These are phyloP conservation scores for Metschnikowia continentalis DNA, from an alignment of 805 yeast genomes.

Conservation along the genomic window DNA sequence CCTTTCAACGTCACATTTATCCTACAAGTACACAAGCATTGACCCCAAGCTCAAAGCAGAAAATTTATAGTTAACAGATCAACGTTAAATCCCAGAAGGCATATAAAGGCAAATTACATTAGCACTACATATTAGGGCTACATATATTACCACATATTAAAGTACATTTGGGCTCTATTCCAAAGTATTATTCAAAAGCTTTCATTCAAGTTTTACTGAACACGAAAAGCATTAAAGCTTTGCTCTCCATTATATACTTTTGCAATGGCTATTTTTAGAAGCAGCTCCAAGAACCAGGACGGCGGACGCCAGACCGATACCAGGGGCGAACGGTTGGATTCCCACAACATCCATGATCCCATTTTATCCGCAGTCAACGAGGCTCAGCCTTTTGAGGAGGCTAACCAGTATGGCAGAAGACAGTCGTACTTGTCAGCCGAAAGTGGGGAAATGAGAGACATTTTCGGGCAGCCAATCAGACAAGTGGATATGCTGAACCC, in stretches of 20 bases:
- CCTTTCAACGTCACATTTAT: too few relatives aligned
- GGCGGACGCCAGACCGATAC: slow-evolving; percentile 20
- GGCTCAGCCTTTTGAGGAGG: slow-evolving; percentile 88
- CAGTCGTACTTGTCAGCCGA: slow-evolving; percentile 45
- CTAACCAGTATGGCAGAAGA: slow-evolving; percentile 42
- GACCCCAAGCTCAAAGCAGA: too few relatives aligned
- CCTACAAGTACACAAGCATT: too few relatives aligned
- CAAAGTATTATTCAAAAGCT: too few relatives aligned
- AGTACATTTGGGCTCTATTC: too few relatives aligned
- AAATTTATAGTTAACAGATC: background rate
- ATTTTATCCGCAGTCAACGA: slow-evolving; percentile 89
- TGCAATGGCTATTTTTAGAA: slow-evolving; percentile 19
- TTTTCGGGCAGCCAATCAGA: slow-evolving; percentile 77
- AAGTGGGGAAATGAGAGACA: slow-evolving; percentile 61
- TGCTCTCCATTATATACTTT: background rate
- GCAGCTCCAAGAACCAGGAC: slow-evolving; percentile 22
- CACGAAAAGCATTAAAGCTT: too few relatives aligned
- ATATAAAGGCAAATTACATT: too few relatives aligned
- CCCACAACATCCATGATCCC: slow-evolving; percentile 61
- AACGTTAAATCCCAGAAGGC: too few relatives aligned
- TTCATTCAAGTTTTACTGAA: background rate
- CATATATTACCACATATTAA: too few relatives aligned
- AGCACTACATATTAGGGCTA: too few relatives aligned
- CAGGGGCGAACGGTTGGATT: slow-evolving; percentile 5
- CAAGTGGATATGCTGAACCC: slow-evolving; percentile 91